Base-by-base conservation (phyloP, 2,329 filamentous ascomycete species). In the Fusarium redolens region DNA sequence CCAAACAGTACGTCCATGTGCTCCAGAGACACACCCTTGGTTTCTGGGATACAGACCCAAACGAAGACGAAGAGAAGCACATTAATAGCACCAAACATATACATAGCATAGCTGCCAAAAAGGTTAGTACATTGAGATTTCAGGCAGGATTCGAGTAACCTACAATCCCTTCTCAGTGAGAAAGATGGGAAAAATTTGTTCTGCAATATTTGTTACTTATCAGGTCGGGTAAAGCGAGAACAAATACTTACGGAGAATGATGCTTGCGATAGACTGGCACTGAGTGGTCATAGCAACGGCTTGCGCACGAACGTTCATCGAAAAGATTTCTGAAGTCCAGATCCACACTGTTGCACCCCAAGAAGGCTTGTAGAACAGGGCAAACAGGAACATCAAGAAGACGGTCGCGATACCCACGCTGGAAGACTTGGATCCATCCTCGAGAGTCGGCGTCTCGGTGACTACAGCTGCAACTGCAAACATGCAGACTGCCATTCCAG, bases 301-400 rank as follows among this genome's bases (percentile, higher is more conserved):
- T 78, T 92, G 90, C 6, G 90, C 89, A 60, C 91, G 89, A n/a
- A 92, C 88, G 79, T 92, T 92, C 88, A 92, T 91, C 56, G 86
- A 89, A 31, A 72, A 72, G 20, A 72, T 57, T 14, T 72, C 90
- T 0, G 89, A 85, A 0, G 90, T 92, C 87, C 88, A 92, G 76
- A 92, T 92, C 90, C 91, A 92, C 8, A 89, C 87, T 2, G 90
- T 92, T 2, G 90, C 90, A 41, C 90, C 90, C 89, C 90, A 92
- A 0, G 88, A 90, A 3, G 90, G 90, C 77, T 92, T 92, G 81
- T 92, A 90, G 82, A 90, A 90, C 78, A 90, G 85, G n/a, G 68
- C 88, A 67, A 91, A 91, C 4, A 91, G 79, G 83, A 92, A 92
- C 52, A 92, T 81, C 64, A 92, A 79, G 81, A 92, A 91, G 2